Conservation (phyloP, 139 green algal species). For the Tetradesmus lagerheimii region DNA sequence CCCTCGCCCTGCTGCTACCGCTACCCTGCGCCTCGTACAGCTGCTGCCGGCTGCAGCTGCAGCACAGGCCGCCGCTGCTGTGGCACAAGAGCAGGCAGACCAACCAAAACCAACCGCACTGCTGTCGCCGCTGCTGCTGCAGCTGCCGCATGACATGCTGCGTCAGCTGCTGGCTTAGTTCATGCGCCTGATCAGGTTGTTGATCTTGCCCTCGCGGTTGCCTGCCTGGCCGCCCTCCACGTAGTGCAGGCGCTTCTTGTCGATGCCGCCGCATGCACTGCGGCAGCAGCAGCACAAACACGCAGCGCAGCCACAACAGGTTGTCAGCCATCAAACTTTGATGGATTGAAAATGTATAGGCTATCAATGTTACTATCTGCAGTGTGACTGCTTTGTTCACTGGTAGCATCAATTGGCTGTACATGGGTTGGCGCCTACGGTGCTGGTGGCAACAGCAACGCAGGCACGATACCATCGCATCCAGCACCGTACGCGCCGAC, state of each 20-base stretch:
- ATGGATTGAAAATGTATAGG: no score
- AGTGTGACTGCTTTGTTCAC: no score
- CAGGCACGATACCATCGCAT: no score
- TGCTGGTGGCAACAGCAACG: no score
- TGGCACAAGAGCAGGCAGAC: neutral
- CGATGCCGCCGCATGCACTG: constrained; percentile 81
- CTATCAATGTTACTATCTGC: no score
- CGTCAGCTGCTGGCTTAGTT: constrained; percentile 79
- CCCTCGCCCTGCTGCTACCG: neutral
- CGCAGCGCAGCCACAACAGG: neutral
- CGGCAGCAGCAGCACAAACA: neutral
- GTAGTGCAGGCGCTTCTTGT: constrained; percentile 97
- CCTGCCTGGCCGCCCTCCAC: constrained; percentile 98
- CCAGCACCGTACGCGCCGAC: no score
- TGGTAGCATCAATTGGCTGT: no score
- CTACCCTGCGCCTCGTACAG: neutral
- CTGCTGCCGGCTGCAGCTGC: constrained; percentile 19
- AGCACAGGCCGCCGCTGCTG: neutral
- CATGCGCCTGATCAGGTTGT: constrained; percentile 95
- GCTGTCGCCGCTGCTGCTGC: neutral
- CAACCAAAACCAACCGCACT: neutral
- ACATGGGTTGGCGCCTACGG: no score
- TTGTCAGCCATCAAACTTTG: neutral
- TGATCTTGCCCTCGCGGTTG: constrained; percentile 98
- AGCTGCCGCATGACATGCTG: neutral